phyloP scores from a whole-genome alignment of 2,329 filamentous ascomycete species.

The Zelopaecilomyces penicillatus region DNA sequence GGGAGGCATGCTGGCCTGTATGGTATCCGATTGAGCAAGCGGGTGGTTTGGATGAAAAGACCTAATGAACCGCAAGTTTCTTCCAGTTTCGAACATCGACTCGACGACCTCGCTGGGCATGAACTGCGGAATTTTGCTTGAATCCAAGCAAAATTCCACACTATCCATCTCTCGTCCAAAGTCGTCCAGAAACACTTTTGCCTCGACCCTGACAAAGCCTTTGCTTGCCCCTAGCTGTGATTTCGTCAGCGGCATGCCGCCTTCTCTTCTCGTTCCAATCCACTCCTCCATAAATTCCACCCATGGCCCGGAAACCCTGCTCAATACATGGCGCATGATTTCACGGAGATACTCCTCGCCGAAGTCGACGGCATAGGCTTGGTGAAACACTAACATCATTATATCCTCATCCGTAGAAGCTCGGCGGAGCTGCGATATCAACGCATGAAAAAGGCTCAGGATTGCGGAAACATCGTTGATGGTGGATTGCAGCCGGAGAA shows the following conservation, averaged over 20 bases:
- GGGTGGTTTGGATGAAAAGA: conserved; percentile 64
- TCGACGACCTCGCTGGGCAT: conserved; percentile 61
- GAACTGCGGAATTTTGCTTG: conserved; percentile 61
- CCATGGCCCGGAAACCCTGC: conserved; percentile 56
- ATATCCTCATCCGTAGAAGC: conserved; percentile 50
- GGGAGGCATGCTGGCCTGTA: conserved; percentile 43
- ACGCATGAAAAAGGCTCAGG: conserved; percentile 41
- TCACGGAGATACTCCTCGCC: conserved; percentile 51
- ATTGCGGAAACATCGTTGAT: conserved; percentile 40
- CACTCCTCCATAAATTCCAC: conserved; percentile 61
- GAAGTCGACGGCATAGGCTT: conserved; percentile 56
- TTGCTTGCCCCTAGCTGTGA: conserved; percentile 35
- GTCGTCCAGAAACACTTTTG: conserved; percentile 48
- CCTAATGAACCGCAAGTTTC: conserved; percentile 65
- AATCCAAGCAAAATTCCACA: conserved; percentile 54
- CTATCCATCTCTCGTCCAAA: conserved; percentile 49
- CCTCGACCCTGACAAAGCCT: conserved; percentile 53
- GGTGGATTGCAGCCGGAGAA: conserved; percentile 45
- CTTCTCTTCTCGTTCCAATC: conserved; percentile 60
- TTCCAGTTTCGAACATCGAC: conserved; percentile 70
- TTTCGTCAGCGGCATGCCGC: conserved; percentile 45
- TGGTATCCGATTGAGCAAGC: conserved; percentile 45
- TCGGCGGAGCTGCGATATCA: conserved; percentile 39
- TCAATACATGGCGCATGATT: conserved; percentile 59
- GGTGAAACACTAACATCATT: conserved; percentile 52